Percentiles rank a stretch among this genome's conserved stretches.
Evolutionary conservation across 192 early-diverging fungal species (phyloP).

Genomic region (Haplosporangium gracile): DNA sequence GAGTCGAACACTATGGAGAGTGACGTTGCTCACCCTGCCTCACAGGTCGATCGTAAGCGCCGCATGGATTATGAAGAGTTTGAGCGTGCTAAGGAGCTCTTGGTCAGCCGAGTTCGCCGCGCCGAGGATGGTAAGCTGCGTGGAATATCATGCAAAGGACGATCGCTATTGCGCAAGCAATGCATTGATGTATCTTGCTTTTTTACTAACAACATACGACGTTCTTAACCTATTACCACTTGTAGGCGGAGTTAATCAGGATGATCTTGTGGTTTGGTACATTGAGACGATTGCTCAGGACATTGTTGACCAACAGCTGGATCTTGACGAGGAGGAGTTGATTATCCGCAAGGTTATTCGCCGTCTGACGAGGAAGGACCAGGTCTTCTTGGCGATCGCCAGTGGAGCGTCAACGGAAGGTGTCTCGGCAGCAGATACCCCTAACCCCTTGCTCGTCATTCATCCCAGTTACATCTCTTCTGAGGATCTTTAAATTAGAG

Average conservation of each 20-base stretch:
- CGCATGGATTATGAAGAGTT: slow-evolving; percentile 56
- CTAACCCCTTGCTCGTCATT: slow-evolving; percentile 45
- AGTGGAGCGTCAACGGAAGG: slow-evolving; percentile 21
- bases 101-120: slow-evolving; percentile 49
- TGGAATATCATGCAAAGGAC: not conserved
- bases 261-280: slow-evolving; percentile 48
- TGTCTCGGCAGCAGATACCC: slow-evolving; percentile 32
- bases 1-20: slow-evolving; percentile 41
- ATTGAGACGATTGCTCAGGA: slow-evolving; percentile 26
- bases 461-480: slow-evolving; percentile 54
- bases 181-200: not conserved
- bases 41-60: slow-evolving; percentile 26
- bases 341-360: slow-evolving; percentile 54
- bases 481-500: slow-evolving; percentile 34
- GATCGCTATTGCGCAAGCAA: not conserved
- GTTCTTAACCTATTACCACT: not conserved
- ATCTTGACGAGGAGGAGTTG: slow-evolving; percentile 34
- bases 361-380: slow-evolving; percentile 50
- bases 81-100: slow-evolving; percentile 44
- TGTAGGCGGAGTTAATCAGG: slow-evolving; percentile 32
- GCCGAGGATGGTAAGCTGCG: slow-evolving; percentile 32
- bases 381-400: slow-evolving; percentile 47
- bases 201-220: not conserved
- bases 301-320: slow-evolving; percentile 41
- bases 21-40: slow-evolving; percentile 14